Evolutionary conservation across 1,284 basidiomycete species (phyloP).

Genomic region (Afroboletus lepidellus): DNA sequence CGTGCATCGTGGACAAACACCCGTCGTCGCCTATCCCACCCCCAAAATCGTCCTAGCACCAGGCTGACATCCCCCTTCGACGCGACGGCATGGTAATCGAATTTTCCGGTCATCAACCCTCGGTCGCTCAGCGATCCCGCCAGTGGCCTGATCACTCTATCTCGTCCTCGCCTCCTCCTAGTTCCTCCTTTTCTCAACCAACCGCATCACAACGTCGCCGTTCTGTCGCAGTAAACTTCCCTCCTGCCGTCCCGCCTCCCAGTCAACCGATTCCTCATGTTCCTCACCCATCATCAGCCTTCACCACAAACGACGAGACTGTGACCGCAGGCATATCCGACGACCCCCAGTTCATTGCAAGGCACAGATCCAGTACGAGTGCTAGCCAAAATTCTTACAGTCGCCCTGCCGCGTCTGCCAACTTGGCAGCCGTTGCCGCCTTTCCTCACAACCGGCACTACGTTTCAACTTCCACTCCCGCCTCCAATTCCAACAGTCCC

Average conservation of each 20-base stretch:
- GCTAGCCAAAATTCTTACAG: constrained; percentile 39
- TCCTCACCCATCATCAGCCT: constrained; percentile 35
- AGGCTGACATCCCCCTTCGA: constrained; percentile 1
- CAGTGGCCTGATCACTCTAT: constrained; percentile 49
- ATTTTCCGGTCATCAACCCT: constrained; percentile 45
- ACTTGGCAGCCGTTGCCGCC: constrained; percentile 55
- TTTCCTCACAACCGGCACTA: constrained; percentile 55
- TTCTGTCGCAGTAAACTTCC: constrained; percentile 59
- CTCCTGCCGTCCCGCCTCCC: constrained; percentile 71
- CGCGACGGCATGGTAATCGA: constrained; percentile 50
- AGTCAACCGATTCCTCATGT: constrained; percentile 67
- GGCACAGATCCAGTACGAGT: constrained; percentile 31
- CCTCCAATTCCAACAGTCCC: constrained; percentile 26
- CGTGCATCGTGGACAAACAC: neutral
- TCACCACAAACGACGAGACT: constrained; percentile 25
- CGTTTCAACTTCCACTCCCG: constrained; percentile 38
- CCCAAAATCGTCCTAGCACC: neutral
- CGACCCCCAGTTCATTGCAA: constrained; percentile 22
- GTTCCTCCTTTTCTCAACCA: constrained; percentile 36
- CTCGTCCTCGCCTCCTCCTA: constrained; percentile 37
- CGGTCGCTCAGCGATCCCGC: constrained; percentile 39
- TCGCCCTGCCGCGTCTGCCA: constrained; percentile 53
- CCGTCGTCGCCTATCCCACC: neutral
- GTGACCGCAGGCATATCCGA: constrained; percentile 12
- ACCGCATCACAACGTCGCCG: constrained; percentile 53